A percentile compares a stretch with the other conserved stretches of the same genome.
Conservation (phyloP, 768 basidiomycete genomes). For the Serendipita vermifera region DNA sequence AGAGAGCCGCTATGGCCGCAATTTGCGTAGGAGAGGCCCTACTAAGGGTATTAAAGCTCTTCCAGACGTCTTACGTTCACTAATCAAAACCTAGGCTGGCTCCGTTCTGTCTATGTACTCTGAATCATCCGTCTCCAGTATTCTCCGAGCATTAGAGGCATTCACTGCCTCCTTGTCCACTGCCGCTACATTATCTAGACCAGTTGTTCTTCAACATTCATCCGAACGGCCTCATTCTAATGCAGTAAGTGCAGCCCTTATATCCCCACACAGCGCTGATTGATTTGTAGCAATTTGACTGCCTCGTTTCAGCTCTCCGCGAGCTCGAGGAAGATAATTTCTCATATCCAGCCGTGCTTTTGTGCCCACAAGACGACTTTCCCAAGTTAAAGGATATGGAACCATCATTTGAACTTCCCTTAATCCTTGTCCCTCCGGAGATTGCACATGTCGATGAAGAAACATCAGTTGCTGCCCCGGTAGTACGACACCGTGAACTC, state of each 20-base stretch:
- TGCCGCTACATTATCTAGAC: slow-evolving; percentile 53
- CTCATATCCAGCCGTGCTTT: slow-evolving; percentile 39
- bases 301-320: slow-evolving; percentile 48
- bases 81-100: slow-evolving; percentile 41
- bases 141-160: slow-evolving; percentile 53
- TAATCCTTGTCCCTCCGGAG: slow-evolving; percentile 78
- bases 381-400: slow-evolving; percentile 29
- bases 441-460: slow-evolving; percentile 32
- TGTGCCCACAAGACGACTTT: slow-evolving; percentile 50
- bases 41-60: slow-evolving; percentile 54
- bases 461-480: slow-evolving; percentile 36
- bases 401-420: slow-evolving; percentile 53
- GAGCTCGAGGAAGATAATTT: slow-evolving; percentile 51
- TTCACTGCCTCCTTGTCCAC: slow-evolving; percentile 51
- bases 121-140: slow-evolving; percentile 45
- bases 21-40: slow-evolving; percentile 72
- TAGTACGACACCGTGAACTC: slow-evolving; percentile 67
- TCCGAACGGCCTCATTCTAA: slow-evolving; percentile 33
- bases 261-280: slow-evolving; percentile 9
- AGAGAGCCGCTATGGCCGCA: slow-evolving; percentile 70
- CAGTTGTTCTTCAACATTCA: slow-evolving; percentile 41
- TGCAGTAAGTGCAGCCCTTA: slow-evolving; percentile 36
- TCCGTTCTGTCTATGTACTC: slow-evolving; percentile 47
- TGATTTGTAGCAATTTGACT: slow-evolving; percentile 53
- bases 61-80: background rate